These are phyloP conservation scores for Paradendryphiella salina DNA, from an alignment of 2,329 filamentous ascomycete species.

Conservation along the genomic window DNA sequence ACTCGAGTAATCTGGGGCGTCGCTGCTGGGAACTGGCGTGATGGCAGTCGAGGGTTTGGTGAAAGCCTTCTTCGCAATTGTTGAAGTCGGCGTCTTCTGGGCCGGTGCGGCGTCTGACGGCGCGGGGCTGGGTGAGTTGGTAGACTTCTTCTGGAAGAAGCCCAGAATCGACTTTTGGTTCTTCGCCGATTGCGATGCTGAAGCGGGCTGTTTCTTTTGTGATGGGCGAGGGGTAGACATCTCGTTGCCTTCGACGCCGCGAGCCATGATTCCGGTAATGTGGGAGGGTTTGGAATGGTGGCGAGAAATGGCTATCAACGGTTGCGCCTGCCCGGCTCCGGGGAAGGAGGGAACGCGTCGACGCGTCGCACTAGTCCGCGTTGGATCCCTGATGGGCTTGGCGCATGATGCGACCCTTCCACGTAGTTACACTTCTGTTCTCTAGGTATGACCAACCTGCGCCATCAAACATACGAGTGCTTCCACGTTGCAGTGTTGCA, in stretches of 20 bases:
- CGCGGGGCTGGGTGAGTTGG: slow-evolving; percentile 52
- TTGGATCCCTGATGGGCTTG: slow-evolving; percentile 6
- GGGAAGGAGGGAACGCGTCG: slow-evolving; percentile 12
- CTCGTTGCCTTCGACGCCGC: slow-evolving; percentile 54
- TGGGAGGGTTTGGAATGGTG: neutral
- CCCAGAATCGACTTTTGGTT: slow-evolving; percentile 74
- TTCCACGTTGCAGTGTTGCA: no score
- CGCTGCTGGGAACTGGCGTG: slow-evolving; percentile 81
- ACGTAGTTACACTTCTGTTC: neutral
- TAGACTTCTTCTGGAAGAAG: slow-evolving; percentile 71
- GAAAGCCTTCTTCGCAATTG: slow-evolving; percentile 41
- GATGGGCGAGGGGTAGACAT: slow-evolving; percentile 51
- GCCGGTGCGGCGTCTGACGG: slow-evolving; percentile 34
- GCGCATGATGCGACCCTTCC: slow-evolving; percentile 1
- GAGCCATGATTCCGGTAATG: slow-evolving; percentile 42
- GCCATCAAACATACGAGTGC: no score
- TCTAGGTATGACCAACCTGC: neutral
- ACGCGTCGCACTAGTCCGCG: slow-evolving; percentile 10
- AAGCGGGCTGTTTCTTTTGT: slow-evolving; percentile 53
- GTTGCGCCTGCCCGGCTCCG: neutral
- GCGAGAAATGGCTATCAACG: slow-evolving; percentile 1
- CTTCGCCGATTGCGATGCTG: slow-evolving; percentile 55
- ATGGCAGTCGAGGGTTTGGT: slow-evolving; percentile 48
- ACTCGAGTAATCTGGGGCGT: slow-evolving; percentile 67
- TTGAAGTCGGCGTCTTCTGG: slow-evolving; percentile 34